These are phyloP conservation scores for Apiospora aurea DNA, from an alignment of 2,329 filamentous ascomycete species.

Conservation along the genomic window DNA sequence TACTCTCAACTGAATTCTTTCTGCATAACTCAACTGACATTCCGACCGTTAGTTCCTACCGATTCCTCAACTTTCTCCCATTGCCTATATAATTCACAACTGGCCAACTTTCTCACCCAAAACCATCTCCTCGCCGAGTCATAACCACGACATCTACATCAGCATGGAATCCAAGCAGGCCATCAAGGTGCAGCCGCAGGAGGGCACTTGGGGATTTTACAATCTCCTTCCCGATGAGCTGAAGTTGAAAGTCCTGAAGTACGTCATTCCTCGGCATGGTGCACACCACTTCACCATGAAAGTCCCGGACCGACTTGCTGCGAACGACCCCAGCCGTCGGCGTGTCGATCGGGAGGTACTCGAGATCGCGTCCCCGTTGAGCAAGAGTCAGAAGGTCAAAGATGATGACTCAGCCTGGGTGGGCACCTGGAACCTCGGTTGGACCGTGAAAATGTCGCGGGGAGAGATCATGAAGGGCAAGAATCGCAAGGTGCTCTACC, in stretches of 20 bases:
- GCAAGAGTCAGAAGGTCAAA: background rate
- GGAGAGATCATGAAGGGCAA: background rate
- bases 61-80: background rate
- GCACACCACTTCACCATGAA: constrained; percentile 35
- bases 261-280: constrained; percentile 23
- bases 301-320: background rate
- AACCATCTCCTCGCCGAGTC: background rate
- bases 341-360: background rate
- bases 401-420: background rate
- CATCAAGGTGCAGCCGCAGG: background rate
- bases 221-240: constrained; percentile 35
- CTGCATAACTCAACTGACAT: no score
- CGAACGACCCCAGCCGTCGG: background rate
- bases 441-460: background rate
- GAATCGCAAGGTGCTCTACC: background rate
- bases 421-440: background rate
- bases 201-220: constrained; percentile 26
- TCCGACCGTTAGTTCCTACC: background rate
- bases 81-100: background rate
- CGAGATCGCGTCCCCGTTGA: background rate
- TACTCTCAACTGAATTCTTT: no score
- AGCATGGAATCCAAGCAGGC: background rate
- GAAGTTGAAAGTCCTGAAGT: constrained; percentile 35
- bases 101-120: background rate
- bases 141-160: no score